Evolutionary conservation across 2,329 filamentous ascomycete species (phyloP), one percentile per base, ranked within the genome.

Genomic region (Juglanconis juglandina): DNA sequence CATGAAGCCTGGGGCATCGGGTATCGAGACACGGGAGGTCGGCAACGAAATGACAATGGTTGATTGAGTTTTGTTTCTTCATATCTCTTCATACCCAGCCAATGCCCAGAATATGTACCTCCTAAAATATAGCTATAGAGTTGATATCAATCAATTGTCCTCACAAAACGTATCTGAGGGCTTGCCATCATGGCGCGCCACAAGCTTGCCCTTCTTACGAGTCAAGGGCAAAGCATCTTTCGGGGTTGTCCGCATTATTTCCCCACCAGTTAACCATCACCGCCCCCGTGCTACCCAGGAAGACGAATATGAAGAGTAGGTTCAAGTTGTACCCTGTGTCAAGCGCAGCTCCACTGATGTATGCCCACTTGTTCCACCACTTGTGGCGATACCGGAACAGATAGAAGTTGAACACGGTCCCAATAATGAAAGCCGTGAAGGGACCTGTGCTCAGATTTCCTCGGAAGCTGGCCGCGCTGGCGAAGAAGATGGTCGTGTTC

Each of bases 1-100:
- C 33, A 91, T 91, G 87, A 72, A 78, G 66, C 68, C 81, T 1
- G 89, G 88, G 0, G 83, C 88, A 13, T 85, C 83, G 1, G 78
- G 71, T 66, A 69, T 81, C 44, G 75, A 71, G 60, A 67, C 64
- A 1, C 61, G 70, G 35, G 63, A 56, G n/a, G 24, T 66, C 32
- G 59, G 58, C 4, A 63, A 50, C 11, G 63, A 68, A 3, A 30
- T 53, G 41, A 63, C 17, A 8, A 54, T 63, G 49, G 61, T 61
- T 7, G 58, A 61, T 14, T 63, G 42, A 56, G 33, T 4, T 17
- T 24, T 24, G 24, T 24, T 24, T 24, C 24, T 24, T 24, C 24
- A 24, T 24, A 24, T 24, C 24, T 24, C 24, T 24, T 24, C 24
- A 24, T 24, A 24, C 24, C 24, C 24, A 24, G 24, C 24, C 24